Evolutionary conservation across 345 rosid genomes (phyloP).

Genomic region (Citrus hindsii): DNA sequence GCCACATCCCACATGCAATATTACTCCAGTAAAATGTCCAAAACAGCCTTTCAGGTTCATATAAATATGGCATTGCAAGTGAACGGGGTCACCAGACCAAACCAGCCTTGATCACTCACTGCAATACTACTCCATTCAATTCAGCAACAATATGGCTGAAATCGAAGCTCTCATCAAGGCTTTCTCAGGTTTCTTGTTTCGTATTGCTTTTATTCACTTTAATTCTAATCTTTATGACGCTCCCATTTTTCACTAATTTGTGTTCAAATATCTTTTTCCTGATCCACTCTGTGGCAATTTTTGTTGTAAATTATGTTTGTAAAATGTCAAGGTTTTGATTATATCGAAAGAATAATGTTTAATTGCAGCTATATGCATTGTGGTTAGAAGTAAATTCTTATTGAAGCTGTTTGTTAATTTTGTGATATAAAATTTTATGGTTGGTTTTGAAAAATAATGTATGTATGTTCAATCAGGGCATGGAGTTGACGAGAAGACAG

Average conservation of each 20-base stretch:
- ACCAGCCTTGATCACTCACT: not conserved
- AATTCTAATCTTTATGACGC: not conserved
- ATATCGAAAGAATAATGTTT: no score
- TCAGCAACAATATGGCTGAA: slow-evolving; percentile 3
- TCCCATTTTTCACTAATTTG: not conserved
- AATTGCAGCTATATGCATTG: no score
- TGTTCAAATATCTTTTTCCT: not conserved
- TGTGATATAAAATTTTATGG: not conserved
- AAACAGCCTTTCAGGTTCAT: slow-evolving; percentile 31
- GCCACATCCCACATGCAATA: not conserved
- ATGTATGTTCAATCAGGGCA: slow-evolving; percentile 38
- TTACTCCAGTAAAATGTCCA: slow-evolving; percentile 23
- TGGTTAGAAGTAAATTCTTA: no score
- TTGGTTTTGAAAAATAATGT: not conserved
- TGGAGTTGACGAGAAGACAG: slow-evolving; percentile 76
- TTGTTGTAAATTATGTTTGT: not conserved
- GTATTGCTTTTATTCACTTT: not conserved
- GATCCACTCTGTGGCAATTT: not conserved
- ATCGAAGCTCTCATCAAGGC: slow-evolving; percentile 53
- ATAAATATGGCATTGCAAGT: slow-evolving; percentile 16
- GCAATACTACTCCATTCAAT: not conserved
- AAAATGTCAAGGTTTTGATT: not conserved
- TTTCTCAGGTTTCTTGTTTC: slow-evolving; percentile 53
- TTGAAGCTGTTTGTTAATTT: not conserved
- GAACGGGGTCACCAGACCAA: not conserved